Evolutionary conservation across 106 monocot genomes (phyloP).

Genomic region (Ottelia alismoides): DNA sequence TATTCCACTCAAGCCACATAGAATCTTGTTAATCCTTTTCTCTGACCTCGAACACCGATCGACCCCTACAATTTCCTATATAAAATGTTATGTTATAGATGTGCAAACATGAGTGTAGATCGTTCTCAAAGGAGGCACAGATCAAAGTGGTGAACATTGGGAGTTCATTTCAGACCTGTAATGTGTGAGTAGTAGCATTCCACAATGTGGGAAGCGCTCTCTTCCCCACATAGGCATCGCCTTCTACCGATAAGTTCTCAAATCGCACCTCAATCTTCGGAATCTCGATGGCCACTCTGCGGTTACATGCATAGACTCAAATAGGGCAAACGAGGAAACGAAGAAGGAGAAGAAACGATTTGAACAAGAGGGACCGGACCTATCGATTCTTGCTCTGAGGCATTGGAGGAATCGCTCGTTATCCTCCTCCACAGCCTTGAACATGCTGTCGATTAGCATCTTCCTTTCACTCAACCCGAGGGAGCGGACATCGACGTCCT

Average conservation of each 20-base stretch:
- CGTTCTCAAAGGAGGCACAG: no score
- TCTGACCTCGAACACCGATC: conserved; percentile 3
- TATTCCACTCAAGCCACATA: conserved; percentile 12
- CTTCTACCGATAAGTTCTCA: conserved; percentile 18
- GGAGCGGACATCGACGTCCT: conserved; percentile 10
- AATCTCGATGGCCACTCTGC: conserved; percentile 55
- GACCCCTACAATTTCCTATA: conserved; percentile 12
- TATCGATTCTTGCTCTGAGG: conserved; percentile 28
- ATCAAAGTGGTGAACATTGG: no score
- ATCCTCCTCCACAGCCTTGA: conserved; percentile 39
- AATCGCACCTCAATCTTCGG: conserved; percentile 68
- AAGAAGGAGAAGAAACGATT: neutral
- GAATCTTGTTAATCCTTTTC: conserved; percentile 16
- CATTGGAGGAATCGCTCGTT: conserved; percentile 40
- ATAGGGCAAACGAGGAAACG: neutral
- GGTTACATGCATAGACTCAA: conserved; percentile 1
- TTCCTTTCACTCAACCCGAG: conserved; percentile 13
- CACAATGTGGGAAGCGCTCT: no score
- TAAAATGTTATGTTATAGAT: no score
- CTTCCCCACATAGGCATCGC: no score
- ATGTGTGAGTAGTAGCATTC: no score
- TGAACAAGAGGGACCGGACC: no score
- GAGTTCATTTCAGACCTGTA: no score
- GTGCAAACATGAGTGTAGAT: no score
- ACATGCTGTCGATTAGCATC: conserved; percentile 21